phyloP scores from a whole-genome alignment of 352 stramenopile genomes.

The Pythium biforme region DNA sequence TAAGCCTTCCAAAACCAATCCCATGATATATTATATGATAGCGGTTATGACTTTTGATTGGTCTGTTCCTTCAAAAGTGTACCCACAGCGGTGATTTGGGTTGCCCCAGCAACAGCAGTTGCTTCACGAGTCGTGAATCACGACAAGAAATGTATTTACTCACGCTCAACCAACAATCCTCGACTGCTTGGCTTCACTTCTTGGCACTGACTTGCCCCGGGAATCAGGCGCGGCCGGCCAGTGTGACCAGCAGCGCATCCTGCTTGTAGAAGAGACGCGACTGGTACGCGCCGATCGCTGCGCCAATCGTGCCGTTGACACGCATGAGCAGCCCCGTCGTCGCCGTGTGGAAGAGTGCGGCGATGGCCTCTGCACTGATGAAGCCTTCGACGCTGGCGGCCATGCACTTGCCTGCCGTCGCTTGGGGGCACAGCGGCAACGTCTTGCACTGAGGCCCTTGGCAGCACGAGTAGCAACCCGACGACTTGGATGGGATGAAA shows the following conservation, averaged over 20 bases:
- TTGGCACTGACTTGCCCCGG: background rate
- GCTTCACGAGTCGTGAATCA: too few relatives aligned
- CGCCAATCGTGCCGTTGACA: constrained; percentile 75
- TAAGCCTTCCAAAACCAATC: background rate
- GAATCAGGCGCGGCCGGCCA: constrained; percentile 28
- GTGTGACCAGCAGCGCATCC: constrained; percentile 65
- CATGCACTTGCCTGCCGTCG: constrained; percentile 58
- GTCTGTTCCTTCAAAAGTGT: background rate
- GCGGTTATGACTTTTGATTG: constrained; percentile 1
- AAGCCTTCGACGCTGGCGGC: constrained; percentile 60
- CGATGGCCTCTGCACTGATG: constrained; percentile 73
- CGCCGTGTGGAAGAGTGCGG: constrained; percentile 66
- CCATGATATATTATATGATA: constrained; percentile 10
- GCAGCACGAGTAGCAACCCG: constrained; percentile 78
- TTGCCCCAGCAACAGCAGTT: too few relatives aligned
- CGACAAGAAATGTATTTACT: too few relatives aligned
- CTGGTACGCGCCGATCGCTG: constrained; percentile 64
- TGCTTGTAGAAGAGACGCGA: constrained; percentile 72
- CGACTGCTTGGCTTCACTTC: background rate
- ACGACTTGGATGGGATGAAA: constrained; percentile 64
- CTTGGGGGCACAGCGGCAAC: constrained; percentile 59
- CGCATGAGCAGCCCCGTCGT: constrained; percentile 75
- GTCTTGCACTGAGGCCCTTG: constrained; percentile 55
- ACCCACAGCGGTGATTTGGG: background rate
- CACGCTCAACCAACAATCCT: too few relatives aligned